Evolutionary conservation across 2,329 filamentous ascomycete genomes (phyloP).

Genomic region (Metarhizium anisopliae): DNA sequence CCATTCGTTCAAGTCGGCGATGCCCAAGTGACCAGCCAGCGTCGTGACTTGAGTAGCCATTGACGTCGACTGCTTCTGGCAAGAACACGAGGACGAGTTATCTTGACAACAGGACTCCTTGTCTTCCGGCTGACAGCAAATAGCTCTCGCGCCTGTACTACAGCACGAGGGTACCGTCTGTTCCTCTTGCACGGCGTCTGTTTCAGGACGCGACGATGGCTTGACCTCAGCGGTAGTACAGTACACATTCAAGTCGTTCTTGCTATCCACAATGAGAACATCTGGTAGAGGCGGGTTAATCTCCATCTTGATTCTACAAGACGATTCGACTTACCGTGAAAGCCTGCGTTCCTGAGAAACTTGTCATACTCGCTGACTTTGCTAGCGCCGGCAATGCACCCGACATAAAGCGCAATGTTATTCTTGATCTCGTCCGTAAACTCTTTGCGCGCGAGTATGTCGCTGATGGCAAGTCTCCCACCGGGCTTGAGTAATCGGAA

Average conservation of each 20-base stretch:
- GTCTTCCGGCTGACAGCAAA: too few species aligned
- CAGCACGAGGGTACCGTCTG: neutral
- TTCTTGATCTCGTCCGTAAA: constrained; percentile 38
- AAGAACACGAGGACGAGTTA: too few species aligned
- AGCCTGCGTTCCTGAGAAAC: constrained; percentile 42
- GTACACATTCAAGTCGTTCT: constrained; percentile 40
- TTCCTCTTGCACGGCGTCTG: too few species aligned
- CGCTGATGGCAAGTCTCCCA: constrained; percentile 49
- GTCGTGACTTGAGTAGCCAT: neutral
- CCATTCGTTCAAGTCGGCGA: neutral
- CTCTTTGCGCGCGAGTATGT: constrained; percentile 45
- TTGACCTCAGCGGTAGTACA: neutral
- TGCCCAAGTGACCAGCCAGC: neutral
- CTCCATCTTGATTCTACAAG: neutral
- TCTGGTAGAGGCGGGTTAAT: constrained; percentile 18
- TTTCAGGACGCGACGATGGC: too few species aligned
- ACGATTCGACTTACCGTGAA: constrained; percentile 27
- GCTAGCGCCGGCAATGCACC: constrained; percentile 52
- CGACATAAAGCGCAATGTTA: constrained; percentile 46
- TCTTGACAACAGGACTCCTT: too few species aligned
- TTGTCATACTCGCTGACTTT: constrained; percentile 39
- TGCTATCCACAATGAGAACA: constrained; percentile 34
- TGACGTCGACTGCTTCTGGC: too few species aligned
- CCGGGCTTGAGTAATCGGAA: constrained; percentile 46
- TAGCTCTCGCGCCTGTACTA: neutral